Conservation (phyloP, 108 stramenopile species). For the Cyclotella baltica region DNA sequence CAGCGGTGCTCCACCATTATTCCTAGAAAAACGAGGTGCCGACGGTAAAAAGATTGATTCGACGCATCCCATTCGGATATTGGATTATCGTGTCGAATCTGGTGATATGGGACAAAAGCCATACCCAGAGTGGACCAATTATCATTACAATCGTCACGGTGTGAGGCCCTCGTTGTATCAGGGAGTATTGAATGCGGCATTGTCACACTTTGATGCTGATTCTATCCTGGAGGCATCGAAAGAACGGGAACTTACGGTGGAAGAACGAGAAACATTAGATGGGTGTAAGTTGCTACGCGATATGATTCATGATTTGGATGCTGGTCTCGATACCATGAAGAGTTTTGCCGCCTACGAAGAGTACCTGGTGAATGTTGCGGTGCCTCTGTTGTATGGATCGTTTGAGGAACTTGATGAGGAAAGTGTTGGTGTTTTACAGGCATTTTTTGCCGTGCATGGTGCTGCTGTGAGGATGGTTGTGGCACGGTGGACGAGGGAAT, state of each 20-base stretch:
- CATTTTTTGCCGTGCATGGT: constrained; percentile 79
- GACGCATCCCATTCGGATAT: constrained; percentile 37
- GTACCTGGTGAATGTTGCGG: constrained; percentile 71
- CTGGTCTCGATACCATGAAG: constrained; percentile 58
- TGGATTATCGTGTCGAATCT: constrained; percentile 43
- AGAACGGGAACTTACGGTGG: constrained; percentile 71
- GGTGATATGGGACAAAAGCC: constrained; percentile 20
- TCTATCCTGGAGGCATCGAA: constrained; percentile 68
- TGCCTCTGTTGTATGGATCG: constrained; percentile 84
- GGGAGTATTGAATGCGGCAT: constrained; percentile 67
- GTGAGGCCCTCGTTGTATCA: constrained; percentile 72
- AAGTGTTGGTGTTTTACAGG: constrained; percentile 69
- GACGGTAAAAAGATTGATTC: constrained; percentile 36
- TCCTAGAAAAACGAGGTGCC: constrained; percentile 14
- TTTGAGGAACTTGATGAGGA: constrained; percentile 88
- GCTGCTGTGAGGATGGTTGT: constrained; percentile 80
- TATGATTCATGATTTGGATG: constrained; percentile 88
- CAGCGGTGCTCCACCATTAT: constrained; percentile 28
- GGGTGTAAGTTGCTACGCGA: constrained; percentile 85
- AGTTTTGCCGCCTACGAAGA: constrained; percentile 83
- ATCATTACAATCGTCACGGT: constrained; percentile 60
- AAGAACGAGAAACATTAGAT: constrained; percentile 88
- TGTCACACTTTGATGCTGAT: constrained; percentile 88
- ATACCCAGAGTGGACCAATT: constrained; percentile 37
- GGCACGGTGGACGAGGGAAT: constrained; percentile 77